Conservation (phyloP, 2,329 filamentous ascomycete genomes). For the Trichophyton rubrum region DNA sequence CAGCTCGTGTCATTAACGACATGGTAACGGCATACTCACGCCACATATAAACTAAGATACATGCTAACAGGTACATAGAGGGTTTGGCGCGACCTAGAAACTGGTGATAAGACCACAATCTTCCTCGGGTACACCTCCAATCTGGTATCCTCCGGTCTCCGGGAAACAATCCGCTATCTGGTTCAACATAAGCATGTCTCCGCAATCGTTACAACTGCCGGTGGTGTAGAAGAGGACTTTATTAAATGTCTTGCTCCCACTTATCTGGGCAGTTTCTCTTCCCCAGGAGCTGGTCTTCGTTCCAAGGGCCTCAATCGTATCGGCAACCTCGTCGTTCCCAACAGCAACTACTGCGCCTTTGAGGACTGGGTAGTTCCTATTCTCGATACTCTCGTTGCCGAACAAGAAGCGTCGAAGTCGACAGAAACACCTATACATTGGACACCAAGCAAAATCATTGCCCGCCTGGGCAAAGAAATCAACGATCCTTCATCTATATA, state of each 20-base stretch:
- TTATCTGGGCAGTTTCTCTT: constrained; percentile 77
- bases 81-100: constrained; percentile 68
- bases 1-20: constrained; percentile 81
- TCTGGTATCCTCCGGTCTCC: constrained; percentile 86
- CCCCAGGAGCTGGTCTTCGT: constrained; percentile 63
- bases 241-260: constrained; percentile 96
- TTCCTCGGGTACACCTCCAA: constrained; percentile 98
- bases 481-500: constrained; percentile 83
- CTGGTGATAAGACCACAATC: constrained; percentile 70
- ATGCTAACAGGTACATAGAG: constrained; percentile 38
- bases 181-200: constrained; percentile 88
- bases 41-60: background rate
- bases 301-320: constrained; percentile 86
- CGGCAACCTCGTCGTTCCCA: constrained; percentile 88
- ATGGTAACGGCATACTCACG: constrained; percentile 52
- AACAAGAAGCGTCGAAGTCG: constrained; percentile 69
- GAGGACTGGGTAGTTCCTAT: constrained; percentile 97
- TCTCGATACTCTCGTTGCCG: constrained; percentile 81
- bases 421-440: constrained; percentile 55
- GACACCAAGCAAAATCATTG: constrained; percentile 89
- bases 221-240: constrained; percentile 91
- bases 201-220: constrained; percentile 86
- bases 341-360: constrained; percentile 93
- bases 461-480: constrained; percentile 83
- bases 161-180: constrained; percentile 82